Evolutionary conservation across 345 rosid species (phyloP), one percentile per base, ranked within the genome.

Genomic region (Leavenworthia alabamica): DNA sequence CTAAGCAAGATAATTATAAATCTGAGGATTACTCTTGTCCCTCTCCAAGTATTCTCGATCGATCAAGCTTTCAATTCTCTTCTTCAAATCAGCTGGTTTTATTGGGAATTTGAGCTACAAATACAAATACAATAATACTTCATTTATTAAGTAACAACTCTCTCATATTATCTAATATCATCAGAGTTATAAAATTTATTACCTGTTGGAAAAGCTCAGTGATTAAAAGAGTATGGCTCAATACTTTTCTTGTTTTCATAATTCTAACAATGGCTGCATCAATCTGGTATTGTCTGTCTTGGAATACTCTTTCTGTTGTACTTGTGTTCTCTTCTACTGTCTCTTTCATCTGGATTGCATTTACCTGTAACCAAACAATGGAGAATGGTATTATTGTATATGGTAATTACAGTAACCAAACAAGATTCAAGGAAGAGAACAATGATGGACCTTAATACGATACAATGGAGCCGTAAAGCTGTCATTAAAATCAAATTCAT

Each of bases 181-280:
- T n/a, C n/a, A n/a, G n/a, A n/a, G n/a, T n/a, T n/a, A n/a, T n/a
- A n/a, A n/a, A n/a, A n/a, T n/a, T n/a, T n/a, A n/a, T 76, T 84
- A 86, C 99, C 97, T 89, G 99, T 77, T 93, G 97, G 76, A 93
- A 93, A 68, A 93, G 96, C 77, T 93, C 99, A n/a, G 99, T 93
- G 65, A 93, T 93, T 49, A 93, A 74, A 74, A 89, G 99, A 3
- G 99, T 93, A 81, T 93, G 99, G 68, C 99, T 93, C 19, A 89
- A 81, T 48, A 89, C 86, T 78, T 93, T 93, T 80, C 99, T 80
- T 0, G 99, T 93, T 86, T 93, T 93, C 99, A 93, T 93, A 69
- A 93, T 87, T 50, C 97, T 82, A 53, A 93, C 99, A 73, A 93
- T 89, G 11, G 99, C 99, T 59, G 99, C 99, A 81, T 93, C 99